Evolutionary conservation across 805 yeast species (phyloP).

Genomic region (Torulaspora microellipsoides): DNA sequence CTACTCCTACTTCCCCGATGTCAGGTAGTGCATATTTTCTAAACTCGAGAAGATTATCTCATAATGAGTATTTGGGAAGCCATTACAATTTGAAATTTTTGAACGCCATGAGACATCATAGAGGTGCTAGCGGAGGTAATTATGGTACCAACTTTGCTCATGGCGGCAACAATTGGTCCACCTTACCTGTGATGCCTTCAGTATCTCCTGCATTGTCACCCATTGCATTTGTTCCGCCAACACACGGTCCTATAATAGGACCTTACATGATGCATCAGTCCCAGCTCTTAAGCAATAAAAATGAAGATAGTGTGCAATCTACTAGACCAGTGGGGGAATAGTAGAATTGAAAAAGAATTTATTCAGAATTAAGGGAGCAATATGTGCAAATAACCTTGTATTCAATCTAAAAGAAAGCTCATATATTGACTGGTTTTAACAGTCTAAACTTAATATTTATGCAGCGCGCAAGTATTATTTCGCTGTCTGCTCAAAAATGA

Average conservation of each 20-base stretch:
- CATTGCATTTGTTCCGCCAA: conserved; percentile 4
- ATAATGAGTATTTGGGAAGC: conserved; percentile 6
- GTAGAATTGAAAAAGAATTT: no score
- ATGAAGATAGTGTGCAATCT: no score
- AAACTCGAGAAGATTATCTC: conserved; percentile 4
- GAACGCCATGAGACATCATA: conserved; percentile 26
- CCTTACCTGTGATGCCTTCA: conserved; percentile 8
- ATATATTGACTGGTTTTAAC: no score
- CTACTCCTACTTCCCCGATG: neutral
- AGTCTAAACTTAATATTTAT: no score
- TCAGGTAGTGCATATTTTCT: neutral
- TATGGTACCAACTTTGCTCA: conserved; percentile 5
- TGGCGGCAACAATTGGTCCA: conserved; percentile 5
- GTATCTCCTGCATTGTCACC: conserved; percentile 5
- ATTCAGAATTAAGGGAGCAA: no score
- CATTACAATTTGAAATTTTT: conserved; percentile 27
- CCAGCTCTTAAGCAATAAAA: no score
- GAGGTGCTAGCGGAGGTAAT: conserved; percentile 5
- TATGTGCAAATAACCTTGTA: no score
- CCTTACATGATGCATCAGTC: conserved; percentile 1
- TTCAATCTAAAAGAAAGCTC: no score
- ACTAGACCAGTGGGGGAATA: no score
- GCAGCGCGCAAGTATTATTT: no score
- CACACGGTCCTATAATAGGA: neutral
- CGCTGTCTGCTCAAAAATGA: no score